Evolutionary conservation across 2,329 filamentous ascomycete species (phyloP), one percentile per base, ranked within the genome.

Genomic region (Aspergillus ibericus): DNA sequence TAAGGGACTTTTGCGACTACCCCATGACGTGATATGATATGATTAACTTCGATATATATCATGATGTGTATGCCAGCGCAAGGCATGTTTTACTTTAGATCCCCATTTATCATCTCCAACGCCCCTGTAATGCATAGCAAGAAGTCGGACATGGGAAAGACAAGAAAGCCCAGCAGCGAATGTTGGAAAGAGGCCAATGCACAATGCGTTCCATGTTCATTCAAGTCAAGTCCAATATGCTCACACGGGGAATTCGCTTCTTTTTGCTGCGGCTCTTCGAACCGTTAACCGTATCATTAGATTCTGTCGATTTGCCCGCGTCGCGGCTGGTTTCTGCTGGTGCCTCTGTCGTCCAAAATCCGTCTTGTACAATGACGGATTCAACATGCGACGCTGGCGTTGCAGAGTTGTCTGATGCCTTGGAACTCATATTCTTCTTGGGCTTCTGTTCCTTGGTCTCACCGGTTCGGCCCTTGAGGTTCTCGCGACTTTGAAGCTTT

Each of bases 211-310:
- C 25, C 12, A 47, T 3, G 4, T 15, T n/a, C 16, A 7, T 16
- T 60, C 47, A 60, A 9, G 51, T 68, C 61, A 75, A 59, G 58
- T 75, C 72, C 48, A 75, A 15, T 32, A 75, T 66, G 62, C 73
- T 75, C 16, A 74, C 72, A 32, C 73, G 72, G 22, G 68, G 50
- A 22, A 74, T 59, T 12, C 70, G 62, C 58, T 75, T 73, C 59
- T 69, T 71, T 32, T 68, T 66, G 27, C 46, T 44, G 59, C 54
- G 44, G 18, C 56, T 54, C 49, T 36, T 50, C 55, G 46, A 53
- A 5, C 44, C n/a, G n/a, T 52, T 35, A 3, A 27, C 49, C 18
- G 22, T 40, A 22, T 15, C 27, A 15, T 29, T 47, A 35, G 53
- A 15, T 13, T 60, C 40, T 4, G n/a, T 16, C 12, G 29, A 49